These are phyloP conservation scores for Prunus mira DNA, from an alignment of 306 rosid species.

Conservation along the genomic window DNA sequence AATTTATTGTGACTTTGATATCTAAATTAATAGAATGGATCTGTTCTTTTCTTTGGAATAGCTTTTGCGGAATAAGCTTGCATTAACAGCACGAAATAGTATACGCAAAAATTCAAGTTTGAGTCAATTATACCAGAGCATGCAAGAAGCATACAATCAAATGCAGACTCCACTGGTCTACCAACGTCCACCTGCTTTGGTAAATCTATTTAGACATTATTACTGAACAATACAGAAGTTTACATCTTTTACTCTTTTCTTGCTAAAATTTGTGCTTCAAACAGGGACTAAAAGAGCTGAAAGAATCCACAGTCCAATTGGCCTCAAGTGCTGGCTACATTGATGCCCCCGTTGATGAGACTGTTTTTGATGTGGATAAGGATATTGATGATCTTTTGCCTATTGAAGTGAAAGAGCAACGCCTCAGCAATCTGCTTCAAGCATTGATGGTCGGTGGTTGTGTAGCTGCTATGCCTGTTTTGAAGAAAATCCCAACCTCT, in stretches of 20 bases:
- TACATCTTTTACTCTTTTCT: slow-evolving; percentile 6
- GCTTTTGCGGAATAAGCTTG: slow-evolving; percentile 83
- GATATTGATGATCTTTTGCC: slow-evolving; percentile 92
- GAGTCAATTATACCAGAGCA: slow-evolving; percentile 70
- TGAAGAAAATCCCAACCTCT: slow-evolving; percentile 88
- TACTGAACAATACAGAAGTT: slow-evolving; percentile 20
- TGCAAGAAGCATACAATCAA: slow-evolving; percentile 82
- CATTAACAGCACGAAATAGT: slow-evolving; percentile 67
- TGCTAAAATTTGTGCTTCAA: slow-evolving; percentile 18
- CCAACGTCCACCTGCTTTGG: slow-evolving; percentile 79
- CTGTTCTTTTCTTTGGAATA: slow-evolving; percentile 38
- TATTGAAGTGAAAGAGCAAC: slow-evolving; percentile 89
- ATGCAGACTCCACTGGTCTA: slow-evolving; percentile 91
- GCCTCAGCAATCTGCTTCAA: slow-evolving; percentile 89
- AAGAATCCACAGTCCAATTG: slow-evolving; percentile 73
- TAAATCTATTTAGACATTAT: slow-evolving; percentile 30
- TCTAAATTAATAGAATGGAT: slow-evolving; percentile 9
- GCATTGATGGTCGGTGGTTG: slow-evolving; percentile 76
- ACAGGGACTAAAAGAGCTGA: slow-evolving; percentile 82
- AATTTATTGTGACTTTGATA: neutral
- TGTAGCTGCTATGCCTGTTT: slow-evolving; percentile 91
- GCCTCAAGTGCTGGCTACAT: slow-evolving; percentile 77
- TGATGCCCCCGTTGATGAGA: slow-evolving; percentile 87
- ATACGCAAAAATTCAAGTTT: slow-evolving; percentile 64
- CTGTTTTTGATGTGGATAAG: slow-evolving; percentile 79